Evolutionary conservation across 768 basidiomycete species (phyloP).

Genomic region (Plicaturopsis crispa): DNA sequence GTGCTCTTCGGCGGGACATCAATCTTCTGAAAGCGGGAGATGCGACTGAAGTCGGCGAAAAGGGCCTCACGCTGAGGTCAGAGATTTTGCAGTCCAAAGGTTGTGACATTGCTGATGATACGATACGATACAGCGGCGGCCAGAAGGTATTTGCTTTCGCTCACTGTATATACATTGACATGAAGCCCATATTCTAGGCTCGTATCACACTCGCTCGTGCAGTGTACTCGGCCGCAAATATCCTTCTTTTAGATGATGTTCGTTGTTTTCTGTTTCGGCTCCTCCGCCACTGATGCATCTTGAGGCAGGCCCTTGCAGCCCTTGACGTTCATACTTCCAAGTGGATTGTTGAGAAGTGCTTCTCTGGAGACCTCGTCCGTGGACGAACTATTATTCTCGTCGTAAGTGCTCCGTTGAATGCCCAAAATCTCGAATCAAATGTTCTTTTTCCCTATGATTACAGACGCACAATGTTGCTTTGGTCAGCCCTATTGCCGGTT

Average conservation of each 20-base stretch:
- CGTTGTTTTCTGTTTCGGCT: no score
- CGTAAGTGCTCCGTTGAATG: constrained; percentile 26
- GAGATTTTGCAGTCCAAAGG: not conserved
- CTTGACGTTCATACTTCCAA: constrained; percentile 49
- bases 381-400: constrained; percentile 37
- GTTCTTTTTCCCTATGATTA: not conserved
- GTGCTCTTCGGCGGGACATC: constrained; percentile 36
- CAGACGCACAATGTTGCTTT: constrained; percentile 27
- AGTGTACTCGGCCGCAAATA: constrained; percentile 50
- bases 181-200: constrained; percentile 24
- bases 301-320: no score
- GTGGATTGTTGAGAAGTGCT: constrained; percentile 41
- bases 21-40: constrained; percentile 36
- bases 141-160: constrained; percentile 48
- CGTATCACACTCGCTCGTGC: constrained; percentile 51
- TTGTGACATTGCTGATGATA: constrained; percentile 1
- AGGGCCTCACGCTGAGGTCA: constrained; percentile 36
- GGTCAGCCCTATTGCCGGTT: constrained; percentile 14
- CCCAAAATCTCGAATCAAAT: no score
- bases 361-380: constrained; percentile 30
- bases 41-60: constrained; percentile 46
- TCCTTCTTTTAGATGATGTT: constrained; percentile 68
- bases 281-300: not conserved
- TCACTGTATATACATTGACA: constrained; percentile 6
- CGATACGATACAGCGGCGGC: constrained; percentile 32